Evolutionary conservation across 495 filamentous ascomycete species (phyloP), one percentile per base, ranked within the genome.

Genomic region (Cladorrhinum samala): DNA sequence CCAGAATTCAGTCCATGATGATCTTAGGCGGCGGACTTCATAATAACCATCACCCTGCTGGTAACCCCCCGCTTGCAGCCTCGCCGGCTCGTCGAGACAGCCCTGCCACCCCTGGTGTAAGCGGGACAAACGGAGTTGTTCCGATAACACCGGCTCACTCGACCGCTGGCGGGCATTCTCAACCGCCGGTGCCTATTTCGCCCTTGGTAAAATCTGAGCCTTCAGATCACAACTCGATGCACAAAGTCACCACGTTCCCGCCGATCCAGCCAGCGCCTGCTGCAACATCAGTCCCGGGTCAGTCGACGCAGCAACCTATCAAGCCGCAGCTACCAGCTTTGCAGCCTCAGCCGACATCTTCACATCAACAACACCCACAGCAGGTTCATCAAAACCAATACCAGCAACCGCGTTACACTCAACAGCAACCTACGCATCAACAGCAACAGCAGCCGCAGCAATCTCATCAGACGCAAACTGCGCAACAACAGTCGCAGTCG

Each of bases 1-100:
- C 84, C 3, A 83, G 83, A 52, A 73, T 88, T n/a, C 77, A 88
- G 52, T 83, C 84, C 9, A 84, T 91, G 60, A 80, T 88, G 59
- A 66, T 67, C 5, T 53, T 76, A 27, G 71, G 65, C 0, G 59
- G 66, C 5, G 72, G 72, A 0, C 46, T 75, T 7, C 71, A 75
- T 23, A 73, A 69, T 53, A 71, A 68, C 46, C 55, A 64, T 33
- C 66, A 58, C 8, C 33, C 48, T 2, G 39, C 48, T 18, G 36
- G 36, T 4, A 50, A 46, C 53, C 30, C 36, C 17, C 49, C 56
- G 18, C 51, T 56, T 8, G 53, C 56, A 8, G 38, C 46, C 23
- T 49, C 54, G 2, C 36, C 62, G 2, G 36, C 59, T 14, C 36
- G 48, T 19, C 60, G 54, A 18, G 45, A 46, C 5, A 56, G 50